Conservation (phyloP, 371 early-diverging fungal species). For the Haplosporangium sp. region DNA sequence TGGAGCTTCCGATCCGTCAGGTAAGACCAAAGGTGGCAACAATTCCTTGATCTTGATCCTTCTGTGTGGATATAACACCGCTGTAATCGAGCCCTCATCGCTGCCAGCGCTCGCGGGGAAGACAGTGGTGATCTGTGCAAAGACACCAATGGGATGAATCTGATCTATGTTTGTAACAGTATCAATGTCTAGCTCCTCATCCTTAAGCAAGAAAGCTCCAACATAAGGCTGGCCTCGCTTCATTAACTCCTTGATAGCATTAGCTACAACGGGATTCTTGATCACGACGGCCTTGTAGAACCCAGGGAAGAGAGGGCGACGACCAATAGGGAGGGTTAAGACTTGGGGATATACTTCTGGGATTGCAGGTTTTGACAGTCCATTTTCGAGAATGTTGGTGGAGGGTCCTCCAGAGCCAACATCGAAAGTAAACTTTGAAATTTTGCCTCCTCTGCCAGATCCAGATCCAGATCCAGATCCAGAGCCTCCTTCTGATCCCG, state of each 20-base stretch:
- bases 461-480: constrained; percentile 42
- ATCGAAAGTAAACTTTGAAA: constrained; percentile 45
- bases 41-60: constrained; percentile 86
- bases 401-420: constrained; percentile 46
- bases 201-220: constrained; percentile 92
- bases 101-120: constrained; percentile 87
- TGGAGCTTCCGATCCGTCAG: constrained; percentile 49
- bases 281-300: constrained; percentile 97
- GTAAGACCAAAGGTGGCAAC: constrained; percentile 57
- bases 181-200: constrained; percentile 89
- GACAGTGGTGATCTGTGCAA: constrained; percentile 96
- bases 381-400: constrained; percentile 65
- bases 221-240: constrained; percentile 95
- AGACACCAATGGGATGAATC: constrained; percentile 93
- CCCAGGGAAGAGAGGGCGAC: constrained; percentile 96
- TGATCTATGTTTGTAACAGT: constrained; percentile 80
- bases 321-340: constrained; percentile 92
- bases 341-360: constrained; percentile 93
- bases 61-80: constrained; percentile 94
- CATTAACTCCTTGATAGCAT: constrained; percentile 90
- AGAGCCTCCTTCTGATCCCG: constrained; percentile 27
- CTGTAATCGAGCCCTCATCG: constrained; percentile 88
- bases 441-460: constrained; percentile 25
- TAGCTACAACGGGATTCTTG: constrained; percentile 91
- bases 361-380: constrained; percentile 78